These are phyloP conservation scores for Ogataea wickerhamii DNA, from an alignment of 805 yeast genomes.

Conservation along the genomic window DNA sequence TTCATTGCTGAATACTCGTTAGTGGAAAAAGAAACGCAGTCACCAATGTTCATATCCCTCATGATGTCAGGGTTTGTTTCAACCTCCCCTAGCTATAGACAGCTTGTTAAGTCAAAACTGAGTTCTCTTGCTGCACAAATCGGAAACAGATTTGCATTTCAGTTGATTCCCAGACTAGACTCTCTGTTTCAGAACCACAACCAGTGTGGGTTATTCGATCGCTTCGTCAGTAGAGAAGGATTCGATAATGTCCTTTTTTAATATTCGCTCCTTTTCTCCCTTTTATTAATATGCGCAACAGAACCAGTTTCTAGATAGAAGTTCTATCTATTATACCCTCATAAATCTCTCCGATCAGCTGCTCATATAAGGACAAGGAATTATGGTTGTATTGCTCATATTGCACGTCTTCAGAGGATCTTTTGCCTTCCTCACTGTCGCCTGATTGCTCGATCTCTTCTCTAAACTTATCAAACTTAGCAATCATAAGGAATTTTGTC, in stretches of 20 bases:
- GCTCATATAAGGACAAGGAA: constrained; percentile 21
- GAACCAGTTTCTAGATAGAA: constrained; percentile 26
- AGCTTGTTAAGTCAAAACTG: background rate
- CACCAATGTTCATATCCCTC: constrained; percentile 19
- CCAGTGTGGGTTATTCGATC: background rate
- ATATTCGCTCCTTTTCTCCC: constrained; percentile 12
- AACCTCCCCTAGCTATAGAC: background rate
- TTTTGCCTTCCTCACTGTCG: constrained; percentile 7
- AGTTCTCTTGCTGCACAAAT: background rate
- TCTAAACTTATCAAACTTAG: constrained; percentile 30
- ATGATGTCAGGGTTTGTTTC: constrained; percentile 30
- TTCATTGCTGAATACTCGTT: constrained; percentile 16
- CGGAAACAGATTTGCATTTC: no score
- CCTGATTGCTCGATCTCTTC: constrained; percentile 5
- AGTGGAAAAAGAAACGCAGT: constrained; percentile 4
- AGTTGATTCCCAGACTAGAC: no score
- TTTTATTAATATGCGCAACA: constrained; percentile 6
- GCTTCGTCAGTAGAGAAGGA: background rate
- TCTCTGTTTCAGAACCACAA: background rate
- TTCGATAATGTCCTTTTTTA: background rate
- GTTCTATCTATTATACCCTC: constrained; percentile 35
- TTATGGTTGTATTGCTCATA: constrained; percentile 2
- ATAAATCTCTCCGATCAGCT: constrained; percentile 32
- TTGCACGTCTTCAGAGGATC: constrained; percentile 2
- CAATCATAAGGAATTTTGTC: constrained; percentile 27